Evolutionary conservation across 495 filamentous ascomycete species (phyloP), one percentile per base, ranked within the genome.

Genomic region (Jackrogersella multiformis): DNA sequence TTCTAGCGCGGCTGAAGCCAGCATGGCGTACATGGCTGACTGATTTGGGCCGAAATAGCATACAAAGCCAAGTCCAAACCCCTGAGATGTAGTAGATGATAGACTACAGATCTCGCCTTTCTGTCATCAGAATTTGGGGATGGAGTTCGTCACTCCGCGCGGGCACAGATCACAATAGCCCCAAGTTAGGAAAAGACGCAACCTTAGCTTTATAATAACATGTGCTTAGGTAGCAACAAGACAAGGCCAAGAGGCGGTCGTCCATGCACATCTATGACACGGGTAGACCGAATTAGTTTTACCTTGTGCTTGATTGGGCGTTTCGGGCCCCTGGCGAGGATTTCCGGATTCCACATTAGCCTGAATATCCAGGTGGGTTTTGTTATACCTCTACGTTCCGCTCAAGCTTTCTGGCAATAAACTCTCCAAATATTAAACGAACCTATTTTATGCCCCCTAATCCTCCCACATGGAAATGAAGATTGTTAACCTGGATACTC

Each of bases 61-160:
- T 46, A 38, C 44, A 57, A 5, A 0, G 61, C 61, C 67, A 57
- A 65, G 61, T 38, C 16, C 9, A 35, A 16, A 46, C 13, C 36
- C 36, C 44, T 15, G n/a, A 6, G 15, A 60, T 21, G 12, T 35
- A 16, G 38, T 45, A 64, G n/a, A 44, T 36, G 36, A 32, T 56
- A 45, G 21, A 23, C 49, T 16, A 12, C 46, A 42, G 6, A 28
- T 13, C 23, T 55, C 42, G 23, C 4, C 21, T 45, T 20, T 61
- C 21, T 49, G 15, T 41, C 9, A 41, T 24, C 15, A 13, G 54
- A 28, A 56, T 65, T 70, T 34, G 45, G 66, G 56, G 65, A 70
- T 70, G 67, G 67, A 70, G 61, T 54, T 61, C 44, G 45, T 61
- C 51, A 62, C 56, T 70, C 67, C 67, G 67, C 61, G 55, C 61